Evolutionary conservation across 108 stramenopile species (phyloP), one percentile per base, ranked within the genome.

Genomic region (Tribonema minus): DNA sequence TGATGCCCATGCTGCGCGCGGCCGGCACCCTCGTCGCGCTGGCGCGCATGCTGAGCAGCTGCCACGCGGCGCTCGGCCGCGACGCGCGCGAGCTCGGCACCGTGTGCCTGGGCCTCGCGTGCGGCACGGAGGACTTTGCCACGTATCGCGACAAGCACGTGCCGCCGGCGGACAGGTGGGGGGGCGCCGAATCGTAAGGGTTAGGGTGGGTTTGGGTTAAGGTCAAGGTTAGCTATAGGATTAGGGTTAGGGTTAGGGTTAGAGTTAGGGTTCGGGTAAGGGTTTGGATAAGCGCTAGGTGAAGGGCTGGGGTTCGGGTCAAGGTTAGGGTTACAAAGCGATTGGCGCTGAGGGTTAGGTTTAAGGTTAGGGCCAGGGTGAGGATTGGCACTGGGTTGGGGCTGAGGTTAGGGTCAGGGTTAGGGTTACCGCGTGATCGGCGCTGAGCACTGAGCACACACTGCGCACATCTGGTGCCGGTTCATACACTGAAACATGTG

Each of bases 81-180:
- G 29, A 37, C 3, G 76, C 67, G 2, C 0, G 23, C 0, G 34
- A 41, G 60, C 37, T 77, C 12, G 76, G 67, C 25, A 58, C 54
- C 34, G 58, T 59, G 59, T 58, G 38, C 0, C 67, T 77, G 34
- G 41, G 65, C 0, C n/a, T 37, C 12, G 39, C 64, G 28, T 77
- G 66, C 31, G 76, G 20, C 15, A 77, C 76, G 0, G 76, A 77
- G 67, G 76, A 77, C 67, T 77, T 77, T 32, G 67, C 31, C 36
- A 77, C 67, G 30, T 77, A 77, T 38, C 65, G 76, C 29, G 76
- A 67, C 15, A 77, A 3, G 34, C 33, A 15, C 5, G 33, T 31
- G 7, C 7, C 32, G 23, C 4, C 29, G 37, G 26, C 5, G 4
- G 30, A 12, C 3, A 15, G 1, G 65, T 26, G 58, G 25, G 58